phyloP scores from a whole-genome alignment of 306 rosid genomes.

The Mucuna pruriens region DNA sequence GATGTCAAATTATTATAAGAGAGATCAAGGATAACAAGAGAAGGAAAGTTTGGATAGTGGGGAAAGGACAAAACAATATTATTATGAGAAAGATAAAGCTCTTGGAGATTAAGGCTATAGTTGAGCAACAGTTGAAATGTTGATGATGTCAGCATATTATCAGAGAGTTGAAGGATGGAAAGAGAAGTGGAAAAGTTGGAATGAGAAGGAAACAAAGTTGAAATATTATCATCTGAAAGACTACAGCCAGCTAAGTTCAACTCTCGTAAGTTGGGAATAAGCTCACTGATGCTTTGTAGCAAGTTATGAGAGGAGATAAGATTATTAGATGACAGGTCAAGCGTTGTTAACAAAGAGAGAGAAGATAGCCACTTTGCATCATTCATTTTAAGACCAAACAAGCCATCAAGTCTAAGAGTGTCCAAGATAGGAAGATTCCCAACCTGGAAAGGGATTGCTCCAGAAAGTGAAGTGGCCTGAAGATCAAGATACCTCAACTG shows the following conservation, averaged over 20 bases:
- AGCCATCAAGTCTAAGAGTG: background rate
- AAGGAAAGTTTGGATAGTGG: background rate
- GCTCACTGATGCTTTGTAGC: background rate
- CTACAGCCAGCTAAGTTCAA: background rate
- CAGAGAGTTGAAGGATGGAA: conserved; percentile 1
- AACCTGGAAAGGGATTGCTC: background rate
- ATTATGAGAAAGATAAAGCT: background rate
- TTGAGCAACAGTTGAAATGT: background rate
- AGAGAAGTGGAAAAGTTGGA: conserved; percentile 14
- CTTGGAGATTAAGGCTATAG: background rate
- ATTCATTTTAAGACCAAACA: background rate
- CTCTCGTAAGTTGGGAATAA: conserved; percentile 1
- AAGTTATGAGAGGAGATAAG: background rate
- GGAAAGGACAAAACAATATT: background rate
- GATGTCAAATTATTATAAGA: background rate
- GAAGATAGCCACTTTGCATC: conserved; percentile 1
- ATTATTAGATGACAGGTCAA: background rate
- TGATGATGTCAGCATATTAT: conserved; percentile 4
- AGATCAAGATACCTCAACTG: background rate
- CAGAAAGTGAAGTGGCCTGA: background rate
- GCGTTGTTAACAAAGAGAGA: background rate
- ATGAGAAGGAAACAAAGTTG: background rate
- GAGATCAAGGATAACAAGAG: background rate
- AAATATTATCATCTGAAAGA: background rate
- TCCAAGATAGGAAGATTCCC: conserved; percentile 17